Evolutionary conservation across 177 flowering plant genomes (phyloP).

Genomic region (Telopea speciosissima): DNA sequence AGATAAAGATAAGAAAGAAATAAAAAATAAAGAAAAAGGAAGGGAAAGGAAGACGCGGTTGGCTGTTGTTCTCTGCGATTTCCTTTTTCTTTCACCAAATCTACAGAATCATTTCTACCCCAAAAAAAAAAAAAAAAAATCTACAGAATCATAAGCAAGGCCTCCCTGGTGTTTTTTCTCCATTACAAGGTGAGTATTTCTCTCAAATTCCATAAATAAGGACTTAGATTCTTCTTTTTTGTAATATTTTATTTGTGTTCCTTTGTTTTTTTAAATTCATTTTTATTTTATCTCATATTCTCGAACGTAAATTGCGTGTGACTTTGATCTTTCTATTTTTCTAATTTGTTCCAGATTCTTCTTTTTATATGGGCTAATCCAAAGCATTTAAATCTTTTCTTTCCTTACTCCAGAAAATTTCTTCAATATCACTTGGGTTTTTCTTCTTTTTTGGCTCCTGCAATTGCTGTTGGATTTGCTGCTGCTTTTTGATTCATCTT

Average conservation of each 20-base stretch:
- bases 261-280: background rate
- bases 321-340: background rate
- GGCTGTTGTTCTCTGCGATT: background rate
- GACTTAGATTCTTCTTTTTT: background rate
- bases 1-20: background rate
- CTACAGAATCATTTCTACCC: too few species aligned
- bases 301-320: too few species aligned
- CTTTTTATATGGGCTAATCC: background rate
- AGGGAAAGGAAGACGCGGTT: constrained; percentile 11
- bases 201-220: background rate
- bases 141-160: too few species aligned
- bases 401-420: too few species aligned
- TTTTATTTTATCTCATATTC: too few species aligned
- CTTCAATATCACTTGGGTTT: too few species aligned
- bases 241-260: too few species aligned
- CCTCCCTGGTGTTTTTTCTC: background rate
- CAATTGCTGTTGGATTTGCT: background rate
- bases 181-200: background rate
- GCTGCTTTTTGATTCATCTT: background rate
- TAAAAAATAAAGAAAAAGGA: constrained; percentile 1
- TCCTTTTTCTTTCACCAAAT: constrained; percentile 8
- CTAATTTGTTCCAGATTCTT: background rate
- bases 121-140: background rate
- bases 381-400: background rate
- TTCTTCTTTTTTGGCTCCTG: background rate